Base-by-base conservation (phyloP, 1,284 basidiomycete species). In the Bjerkandera adusta region DNA sequence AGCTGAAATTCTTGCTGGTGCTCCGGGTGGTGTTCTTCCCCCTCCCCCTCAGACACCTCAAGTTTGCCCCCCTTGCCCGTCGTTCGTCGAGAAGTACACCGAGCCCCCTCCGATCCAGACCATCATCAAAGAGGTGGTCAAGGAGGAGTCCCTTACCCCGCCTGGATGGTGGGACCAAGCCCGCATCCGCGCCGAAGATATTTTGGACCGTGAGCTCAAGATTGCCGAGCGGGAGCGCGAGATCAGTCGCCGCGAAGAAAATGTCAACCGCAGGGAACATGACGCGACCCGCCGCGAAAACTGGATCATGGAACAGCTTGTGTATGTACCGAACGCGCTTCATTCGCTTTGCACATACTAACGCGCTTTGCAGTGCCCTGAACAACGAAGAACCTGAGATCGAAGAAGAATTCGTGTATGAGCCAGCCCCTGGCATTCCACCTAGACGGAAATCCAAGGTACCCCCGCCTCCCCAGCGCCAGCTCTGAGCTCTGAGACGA, bases 401-500 rank as follows among this genome's bases (percentile, higher is more conserved):
- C 25, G 87, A 90, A 64, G 88, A 90, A 64, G 88, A 91, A 63
- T 79, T 83, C 65, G 67, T 82, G 43, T 90, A 89, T 74, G 85
- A 89, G 55, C 79, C 81, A 35, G 68, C 73, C 5, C 46, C 46
- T 13, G 34, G 22, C 5, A 20, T 27, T 51, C 71, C 68, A 54
- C 58, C 76, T 48, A 85, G 81, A 71, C 82, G 84, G 69, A 89
- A 83, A 82, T 70, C 79, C 81, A 91, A 90, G 88, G 88, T 89
- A 90, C 76, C 83, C 68, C 78, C 83, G 70, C 81, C 83, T 59
- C 65, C 82, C 72, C 77, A 78, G 71, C 85, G 85, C 78, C 85
- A n/a, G 84, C 77, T 83, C 85, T 71, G 85, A 88, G 83, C 83
- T 89, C 77, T 89, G 84, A 88, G 87, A 87, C 86, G 87, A 89